Evolutionary conservation across 306 rosid genomes (phyloP), one percentile per base, ranked within the genome.

Genomic region (Lupinus albus): DNA sequence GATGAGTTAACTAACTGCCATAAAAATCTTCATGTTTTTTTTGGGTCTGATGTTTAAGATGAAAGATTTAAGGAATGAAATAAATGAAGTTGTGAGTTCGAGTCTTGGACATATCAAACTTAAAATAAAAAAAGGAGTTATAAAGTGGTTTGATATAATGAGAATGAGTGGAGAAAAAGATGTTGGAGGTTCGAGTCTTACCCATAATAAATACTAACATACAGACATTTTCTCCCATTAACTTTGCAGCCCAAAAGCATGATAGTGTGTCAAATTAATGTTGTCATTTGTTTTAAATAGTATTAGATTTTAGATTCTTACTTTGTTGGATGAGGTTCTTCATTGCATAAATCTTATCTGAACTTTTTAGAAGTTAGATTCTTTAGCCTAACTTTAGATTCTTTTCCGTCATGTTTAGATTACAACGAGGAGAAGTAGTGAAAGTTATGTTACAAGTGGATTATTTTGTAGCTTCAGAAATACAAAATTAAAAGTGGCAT

Each of bases 391-490:
- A 38, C 10, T n/a, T 54, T 68, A 12, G 42, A 58, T 47, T 70
- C 58, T 36, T 12, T 32, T 25, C 30, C 30, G 18, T 35, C 8
- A 30, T 57, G 12, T 57, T 70, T 57, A 46, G 57, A 58, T 15
- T 32, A 45, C 36, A 30, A 44, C 30, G 28, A 30, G 47, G 15
- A 59, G 18, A 45, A 6, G 38, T 58, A 6, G 38, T 58, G 58
- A 58, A 57, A 47, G 11, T 48, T 33, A 20, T 33, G 60, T 52
- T 25, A 48, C 45, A 60, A 48, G 48, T 49, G 68, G 61, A 71
- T 48, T 71, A 71, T 48, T 13, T 72, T 46, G 48, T 58, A 25
- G 3, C 49, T 10, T 46, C 58, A 46, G 36, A 58, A 44, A 57
- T 47, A 25, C 30, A 25, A 25, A 25, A 25, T 25, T 25, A 25